Base-by-base conservation (phyloP, 306 rosid genomes). In the Cicer arietinum region DNA sequence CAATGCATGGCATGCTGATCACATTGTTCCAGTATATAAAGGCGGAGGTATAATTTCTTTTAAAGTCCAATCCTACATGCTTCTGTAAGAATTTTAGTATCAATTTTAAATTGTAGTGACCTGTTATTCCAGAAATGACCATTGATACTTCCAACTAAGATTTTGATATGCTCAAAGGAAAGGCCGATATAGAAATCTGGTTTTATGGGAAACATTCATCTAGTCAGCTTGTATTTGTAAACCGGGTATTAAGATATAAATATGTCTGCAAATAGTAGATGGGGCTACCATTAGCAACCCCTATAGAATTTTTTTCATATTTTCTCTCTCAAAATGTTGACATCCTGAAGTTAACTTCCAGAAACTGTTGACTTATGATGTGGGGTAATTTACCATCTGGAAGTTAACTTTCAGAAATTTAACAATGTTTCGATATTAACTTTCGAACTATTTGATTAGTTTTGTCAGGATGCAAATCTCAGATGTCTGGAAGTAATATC, bases 1-100 rank as follows among this genome's bases (percentile, higher is more conserved):
- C 79, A 88, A 90, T 54, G 90, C 96, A 22, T 91, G 98, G 97
- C 97, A 94, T 78, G 98, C 97, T 77, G 98, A 94, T 81, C 98
- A 91, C 81, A 88, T 91, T 64, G 84, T 94, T 88, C 94, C 97
- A 47, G 98, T 91, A 75, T 94, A 91, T 86, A 83, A 62, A 76
- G 98, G 98, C 37, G 98, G 98, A 88, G 98, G 98, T 94, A 86
- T 43, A 80, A 66, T 71, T 66, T 80, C 67, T 66, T 72, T 69
- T 7, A 7, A 50, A 69, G 59, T 20, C 11, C 8, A 25, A 11
- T 75, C 47, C 73, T 40, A 20, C 45, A 11, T 73, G 69, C 43
- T 69, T 63, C 63, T 41, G 72, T 80, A 62, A 11, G 45, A 71
- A 13, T 17, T 37, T 14, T 18, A 41, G 41, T 45, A 47, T 51